These are phyloP conservation scores for Xylaria flabelliformis DNA, from an alignment of 495 filamentous ascomycete species.

Conservation along the genomic window DNA sequence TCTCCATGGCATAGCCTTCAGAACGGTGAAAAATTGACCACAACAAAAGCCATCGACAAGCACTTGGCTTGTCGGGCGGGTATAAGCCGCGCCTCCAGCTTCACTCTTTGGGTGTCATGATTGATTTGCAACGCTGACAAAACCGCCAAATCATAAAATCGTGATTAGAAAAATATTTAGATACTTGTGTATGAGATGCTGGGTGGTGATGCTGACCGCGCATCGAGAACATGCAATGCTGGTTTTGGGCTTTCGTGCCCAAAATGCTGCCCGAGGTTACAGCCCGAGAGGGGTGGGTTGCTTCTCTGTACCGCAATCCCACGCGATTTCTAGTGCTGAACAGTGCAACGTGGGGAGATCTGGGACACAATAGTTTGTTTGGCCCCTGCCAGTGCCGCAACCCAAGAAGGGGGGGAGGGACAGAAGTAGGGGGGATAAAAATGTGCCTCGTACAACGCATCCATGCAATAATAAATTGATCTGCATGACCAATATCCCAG, in stretches of 20 bases:
- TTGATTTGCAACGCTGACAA: not conserved
- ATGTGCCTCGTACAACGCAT: constrained; percentile 27
- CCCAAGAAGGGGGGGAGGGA: constrained; percentile 8
- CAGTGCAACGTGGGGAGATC: constrained; percentile 23
- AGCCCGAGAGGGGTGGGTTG: constrained; percentile 8
- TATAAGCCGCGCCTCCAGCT: not conserved
- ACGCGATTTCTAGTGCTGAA: not conserved
- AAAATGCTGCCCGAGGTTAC: constrained; percentile 23
- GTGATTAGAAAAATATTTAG: not conserved
- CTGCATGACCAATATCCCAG: constrained; percentile 7
- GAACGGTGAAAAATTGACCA: not conserved
- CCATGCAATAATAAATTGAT: constrained; percentile 19
- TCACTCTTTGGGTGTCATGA: not conserved
- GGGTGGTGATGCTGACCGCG: not conserved
- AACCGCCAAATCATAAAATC: not conserved
- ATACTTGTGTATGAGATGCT: not conserved
- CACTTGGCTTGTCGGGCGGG: not conserved
- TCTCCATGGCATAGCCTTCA: not conserved
- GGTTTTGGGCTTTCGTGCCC: constrained; percentile 12
- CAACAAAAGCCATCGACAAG: not conserved
- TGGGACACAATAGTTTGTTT: not conserved
- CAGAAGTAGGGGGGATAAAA: constrained; percentile 5
- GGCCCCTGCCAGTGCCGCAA: not conserved
- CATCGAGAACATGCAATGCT: constrained; percentile 13
- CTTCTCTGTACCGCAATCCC: not conserved